phyloP scores from a whole-genome alignment of 495 filamentous ascomycete species.

The Articulospora tetracladia region DNA sequence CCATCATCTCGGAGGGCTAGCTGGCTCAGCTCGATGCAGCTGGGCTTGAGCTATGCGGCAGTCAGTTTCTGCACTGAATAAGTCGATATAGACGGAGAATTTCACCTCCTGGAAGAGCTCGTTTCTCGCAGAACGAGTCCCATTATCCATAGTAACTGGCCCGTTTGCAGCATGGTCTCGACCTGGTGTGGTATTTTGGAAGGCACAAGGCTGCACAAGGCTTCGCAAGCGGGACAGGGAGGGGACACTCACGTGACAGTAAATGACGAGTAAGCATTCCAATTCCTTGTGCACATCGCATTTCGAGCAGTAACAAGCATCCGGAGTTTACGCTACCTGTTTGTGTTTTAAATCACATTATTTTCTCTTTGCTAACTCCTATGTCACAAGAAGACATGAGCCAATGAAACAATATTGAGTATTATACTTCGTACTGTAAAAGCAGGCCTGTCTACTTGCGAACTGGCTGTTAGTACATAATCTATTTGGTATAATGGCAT shows the following conservation, averaged over 20 bases:
- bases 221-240: neutral
- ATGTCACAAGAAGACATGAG: too few species aligned
- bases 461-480: too few species aligned
- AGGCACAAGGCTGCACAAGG: neutral
- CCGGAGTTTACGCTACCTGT: too few species aligned
- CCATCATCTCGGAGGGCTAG: conserved; percentile 58
- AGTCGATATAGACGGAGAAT: neutral
- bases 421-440: too few species aligned
- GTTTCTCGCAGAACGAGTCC: conserved; percentile 29
- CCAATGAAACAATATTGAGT: too few species aligned
- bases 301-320: too few species aligned
- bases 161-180: neutral
- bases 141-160: conserved; percentile 13
- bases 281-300: too few species aligned
- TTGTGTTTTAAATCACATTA: too few species aligned
- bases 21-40: conserved; percentile 76
- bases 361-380: too few species aligned
- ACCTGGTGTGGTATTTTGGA: neutral
- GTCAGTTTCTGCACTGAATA: conserved; percentile 14
- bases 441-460: too few species aligned
- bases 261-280: too few species aligned
- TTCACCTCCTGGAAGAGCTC: conserved; percentile 39
- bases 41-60: conserved; percentile 61
- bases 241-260: neutral
- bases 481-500: too few species aligned